A percentile compares a stretch with the other conserved stretches of the same genome.
phyloP scores from a whole-genome alignment of 2,329 filamentous ascomycete genomes.

The Botrytis medusae region DNA sequence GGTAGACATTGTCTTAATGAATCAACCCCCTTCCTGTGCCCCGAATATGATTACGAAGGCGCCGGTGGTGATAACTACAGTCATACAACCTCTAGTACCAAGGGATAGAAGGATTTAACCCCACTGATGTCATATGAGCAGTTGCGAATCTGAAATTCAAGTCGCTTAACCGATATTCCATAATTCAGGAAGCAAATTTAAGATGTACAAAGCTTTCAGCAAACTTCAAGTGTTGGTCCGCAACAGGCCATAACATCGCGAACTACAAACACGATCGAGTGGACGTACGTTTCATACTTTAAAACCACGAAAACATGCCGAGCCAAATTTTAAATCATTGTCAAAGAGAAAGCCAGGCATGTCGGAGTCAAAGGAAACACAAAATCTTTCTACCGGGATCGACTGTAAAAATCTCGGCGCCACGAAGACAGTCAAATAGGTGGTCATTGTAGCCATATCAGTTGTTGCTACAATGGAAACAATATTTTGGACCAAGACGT shows the following conservation, averaged over 20 bases:
- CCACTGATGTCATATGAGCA: not conserved
- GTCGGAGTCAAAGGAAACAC: not conserved
- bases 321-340: not conserved
- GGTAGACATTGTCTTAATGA: not conserved
- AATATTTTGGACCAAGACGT: constrained; percentile 8
- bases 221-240: not conserved
- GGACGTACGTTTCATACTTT: not conserved
- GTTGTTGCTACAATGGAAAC: constrained; percentile 25
- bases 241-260: not conserved
- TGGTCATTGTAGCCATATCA: constrained; percentile 19
- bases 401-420: constrained; percentile 26
- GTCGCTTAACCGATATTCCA: not conserved
- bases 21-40: not conserved
- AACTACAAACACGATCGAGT: not conserved
- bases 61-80: not conserved
- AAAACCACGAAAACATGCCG: not conserved
- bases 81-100: not conserved
- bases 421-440: constrained; percentile 24
- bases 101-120: not conserved
- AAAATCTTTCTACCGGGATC: not conserved
- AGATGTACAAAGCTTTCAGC: not conserved
- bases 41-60: too few relatives aligned
- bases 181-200: not conserved
- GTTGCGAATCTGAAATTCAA: not conserved
- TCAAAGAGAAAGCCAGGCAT: not conserved